Evolutionary conservation across 306 rosid species (phyloP), one percentile per base, ranked within the genome.

Genomic region (Ammopiptanthus mongolicus): DNA sequence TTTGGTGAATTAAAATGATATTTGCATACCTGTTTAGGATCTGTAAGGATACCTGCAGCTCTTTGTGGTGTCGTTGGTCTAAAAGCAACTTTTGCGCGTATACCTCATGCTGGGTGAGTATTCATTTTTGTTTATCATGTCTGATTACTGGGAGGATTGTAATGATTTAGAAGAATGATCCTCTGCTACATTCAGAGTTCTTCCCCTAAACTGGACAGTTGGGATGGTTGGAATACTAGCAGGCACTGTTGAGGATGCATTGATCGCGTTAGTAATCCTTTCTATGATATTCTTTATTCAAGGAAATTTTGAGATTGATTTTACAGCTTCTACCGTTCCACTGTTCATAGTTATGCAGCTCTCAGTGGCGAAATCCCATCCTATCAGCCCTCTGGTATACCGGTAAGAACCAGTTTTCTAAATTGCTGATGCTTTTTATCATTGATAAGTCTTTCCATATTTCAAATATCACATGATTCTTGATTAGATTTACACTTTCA

Each of bases 171-270:
- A 47, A 29, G 31, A 72, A 71, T 78, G 39, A 36, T 44, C 53
- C 77, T n/a, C 8, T 80, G 57, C 79, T 76, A 5, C 44, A 72
- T 80, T 36, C 89, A 94, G 98, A 58, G 96, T 94, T 81, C 85
- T 94, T 82, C 98, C 98, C 51, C 78, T 94, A 65, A 94, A 90
- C 71, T 94, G 98, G 98, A 87, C 98, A 1, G 95, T 94, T 73
- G 98, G 98, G 18, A 91, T 88, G 98, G 87, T 94, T n/a, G 97
- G 98, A 81, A 82, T 94, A 84, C 85, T 94, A 61, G 86, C 97
- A 62, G 88, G 88, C 83, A 91, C 87, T 5, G 80, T 91, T n/a
- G 95, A 88, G 77, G 98, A 94, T 74, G 88, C 98, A 52, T 25
- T 90, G 50, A 86, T 91, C 41, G 87, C 82, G 98, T 94, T 62